Percentiles rank a stretch among this genome's conserved stretches.
Conservation (phyloP, 2,329 filamentous ascomycete genomes). For the Corniculantispora saksenae region DNA sequence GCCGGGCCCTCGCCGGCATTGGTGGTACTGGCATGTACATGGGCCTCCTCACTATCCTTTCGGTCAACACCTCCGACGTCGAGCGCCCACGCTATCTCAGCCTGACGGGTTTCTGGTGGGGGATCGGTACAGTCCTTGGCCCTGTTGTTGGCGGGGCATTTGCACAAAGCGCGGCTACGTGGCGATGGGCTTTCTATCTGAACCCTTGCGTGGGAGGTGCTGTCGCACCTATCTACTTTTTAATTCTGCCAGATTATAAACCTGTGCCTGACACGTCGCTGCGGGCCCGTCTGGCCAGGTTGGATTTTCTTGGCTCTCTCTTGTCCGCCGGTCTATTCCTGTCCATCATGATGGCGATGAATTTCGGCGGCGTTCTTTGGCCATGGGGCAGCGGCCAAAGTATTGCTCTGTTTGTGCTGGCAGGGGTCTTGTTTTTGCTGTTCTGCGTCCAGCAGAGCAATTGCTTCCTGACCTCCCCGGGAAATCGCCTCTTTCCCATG, state of each 20-base stretch:
- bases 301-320: slow-evolving; percentile 46
- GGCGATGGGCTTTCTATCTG: slow-evolving; percentile 38
- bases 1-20: slow-evolving; percentile 43
- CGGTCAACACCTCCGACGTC: slow-evolving; percentile 26
- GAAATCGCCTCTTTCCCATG: slow-evolving; percentile 46
- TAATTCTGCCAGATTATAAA: background rate
- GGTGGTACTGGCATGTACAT: slow-evolving; percentile 43
- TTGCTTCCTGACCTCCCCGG: slow-evolving; percentile 21
- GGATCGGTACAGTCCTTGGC: slow-evolving; percentile 47
- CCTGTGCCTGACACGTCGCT: background rate
- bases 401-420: slow-evolving; percentile 34
- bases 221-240: background rate
- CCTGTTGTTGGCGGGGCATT: slow-evolving; percentile 49
- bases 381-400: slow-evolving; percentile 44
- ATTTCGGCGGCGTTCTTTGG: slow-evolving; percentile 50
- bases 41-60: slow-evolving; percentile 31
- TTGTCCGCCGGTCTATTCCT: slow-evolving; percentile 43
- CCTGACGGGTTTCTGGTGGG: slow-evolving; percentile 35
- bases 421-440: slow-evolving; percentile 30
- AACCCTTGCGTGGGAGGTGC: background rate
- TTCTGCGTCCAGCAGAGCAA: slow-evolving; percentile 49
- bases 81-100: slow-evolving; percentile 30
- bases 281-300: background rate
- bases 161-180: slow-evolving; percentile 38
- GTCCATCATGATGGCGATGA: slow-evolving; percentile 47